phyloP scores from a whole-genome alignment of 345 rosid species.

The Euclidium syriacum region DNA sequence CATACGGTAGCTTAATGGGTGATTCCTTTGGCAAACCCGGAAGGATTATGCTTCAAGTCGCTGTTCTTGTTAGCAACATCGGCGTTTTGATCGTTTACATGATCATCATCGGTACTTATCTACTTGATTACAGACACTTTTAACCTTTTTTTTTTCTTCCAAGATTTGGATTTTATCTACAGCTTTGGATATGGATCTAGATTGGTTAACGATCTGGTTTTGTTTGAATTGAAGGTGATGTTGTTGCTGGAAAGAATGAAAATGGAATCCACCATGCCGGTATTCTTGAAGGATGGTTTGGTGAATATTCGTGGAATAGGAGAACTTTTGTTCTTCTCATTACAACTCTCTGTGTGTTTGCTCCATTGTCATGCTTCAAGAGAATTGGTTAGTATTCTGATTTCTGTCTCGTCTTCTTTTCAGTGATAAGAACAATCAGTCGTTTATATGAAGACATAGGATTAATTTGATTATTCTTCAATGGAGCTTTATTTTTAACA shows the following conservation, averaged over 20 bases:
- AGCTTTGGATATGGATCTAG: too few relatives aligned
- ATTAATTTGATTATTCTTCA: too few relatives aligned
- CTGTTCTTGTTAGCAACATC: constrained; percentile 72
- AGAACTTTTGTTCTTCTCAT: constrained; percentile 57
- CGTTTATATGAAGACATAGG: too few relatives aligned
- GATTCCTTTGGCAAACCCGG: constrained; percentile 88
- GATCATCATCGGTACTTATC: constrained; percentile 75
- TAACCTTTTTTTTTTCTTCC: too few relatives aligned
- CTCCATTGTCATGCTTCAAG: constrained; percentile 79
- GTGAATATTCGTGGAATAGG: constrained; percentile 76
- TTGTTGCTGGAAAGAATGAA: too few relatives aligned
- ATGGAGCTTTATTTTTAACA: too few relatives aligned
- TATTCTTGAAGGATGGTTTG: constrained; percentile 91
- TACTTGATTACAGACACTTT: not conserved
- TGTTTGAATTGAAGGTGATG: constrained; percentile 47
- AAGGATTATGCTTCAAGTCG: constrained; percentile 50
- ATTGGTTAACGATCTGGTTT: too few relatives aligned
- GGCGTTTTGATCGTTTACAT: constrained; percentile 94
- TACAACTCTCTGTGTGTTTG: constrained; percentile 53
- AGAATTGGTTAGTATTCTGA: constrained; percentile 56
- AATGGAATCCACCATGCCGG: too few relatives aligned
- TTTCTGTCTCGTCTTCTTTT: too few relatives aligned
- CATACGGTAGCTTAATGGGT: constrained; percentile 82
- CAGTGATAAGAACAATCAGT: too few relatives aligned
- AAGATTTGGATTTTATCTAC: not conserved